Conservation (phyloP, 2,329 filamentous ascomycete genomes). For the Trichoderma atroviride region DNA sequence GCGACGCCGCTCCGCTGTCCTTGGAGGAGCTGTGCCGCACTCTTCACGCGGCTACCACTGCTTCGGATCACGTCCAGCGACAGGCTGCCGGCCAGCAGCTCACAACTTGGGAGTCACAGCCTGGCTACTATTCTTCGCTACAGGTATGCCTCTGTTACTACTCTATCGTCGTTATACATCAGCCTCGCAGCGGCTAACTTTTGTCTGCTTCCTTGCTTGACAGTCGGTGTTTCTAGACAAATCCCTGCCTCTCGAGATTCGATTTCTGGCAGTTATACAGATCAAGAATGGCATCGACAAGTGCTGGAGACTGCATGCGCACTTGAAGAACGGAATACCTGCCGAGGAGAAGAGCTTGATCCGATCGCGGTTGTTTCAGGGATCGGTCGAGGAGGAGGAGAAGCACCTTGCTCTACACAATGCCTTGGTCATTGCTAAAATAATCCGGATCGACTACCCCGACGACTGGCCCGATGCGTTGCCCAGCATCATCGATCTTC, state of each 20-base stretch:
- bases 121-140: slow-evolving; percentile 67
- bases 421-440: slow-evolving; percentile 83
- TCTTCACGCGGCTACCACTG: slow-evolving; percentile 65
- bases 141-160: slow-evolving; percentile 56
- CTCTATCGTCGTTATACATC: neutral
- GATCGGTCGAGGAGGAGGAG: slow-evolving; percentile 76
- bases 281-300: slow-evolving; percentile 96
- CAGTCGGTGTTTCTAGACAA: slow-evolving; percentile 76
- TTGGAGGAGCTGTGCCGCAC: slow-evolving; percentile 65
- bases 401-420: slow-evolving; percentile 81
- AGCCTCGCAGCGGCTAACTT: neutral
- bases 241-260: slow-evolving; percentile 72
- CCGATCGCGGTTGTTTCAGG: slow-evolving; percentile 72
- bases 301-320: slow-evolving; percentile 75
- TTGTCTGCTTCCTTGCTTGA: neutral
- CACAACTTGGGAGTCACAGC: slow-evolving; percentile 68
- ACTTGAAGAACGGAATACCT: slow-evolving; percentile 65
- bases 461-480: slow-evolving; percentile 75
- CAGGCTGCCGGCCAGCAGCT: slow-evolving; percentile 72
- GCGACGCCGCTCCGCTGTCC: slow-evolving; percentile 74
- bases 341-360: slow-evolving; percentile 77
- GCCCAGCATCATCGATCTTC: slow-evolving; percentile 61
- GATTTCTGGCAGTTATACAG: slow-evolving; percentile 89
- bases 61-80: slow-evolving; percentile 62
- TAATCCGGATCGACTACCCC: slow-evolving; percentile 87